Conservation (phyloP, 2,329 filamentous ascomycete species). For the Chaetomiaceae sp. region DNA sequence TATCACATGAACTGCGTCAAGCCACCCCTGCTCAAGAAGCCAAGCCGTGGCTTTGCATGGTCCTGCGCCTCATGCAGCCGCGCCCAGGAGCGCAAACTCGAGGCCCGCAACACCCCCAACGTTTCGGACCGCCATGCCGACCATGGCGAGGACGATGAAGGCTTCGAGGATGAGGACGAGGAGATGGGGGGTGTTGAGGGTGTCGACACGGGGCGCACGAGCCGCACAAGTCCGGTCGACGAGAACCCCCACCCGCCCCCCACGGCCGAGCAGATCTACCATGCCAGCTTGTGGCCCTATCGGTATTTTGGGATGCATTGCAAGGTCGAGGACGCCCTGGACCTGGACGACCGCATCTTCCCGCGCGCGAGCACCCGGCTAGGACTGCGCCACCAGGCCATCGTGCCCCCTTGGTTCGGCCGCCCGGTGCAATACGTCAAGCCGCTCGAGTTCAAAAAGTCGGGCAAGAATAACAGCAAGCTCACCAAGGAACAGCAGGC, state of each 20-base stretch:
- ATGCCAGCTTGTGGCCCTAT: conserved; percentile 94
- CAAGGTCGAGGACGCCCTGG: conserved; percentile 87
- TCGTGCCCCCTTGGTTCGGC: conserved; percentile 79
- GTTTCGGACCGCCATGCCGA: conserved; percentile 62
- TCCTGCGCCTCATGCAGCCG: conserved; percentile 93
- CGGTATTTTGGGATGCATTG: conserved; percentile 94
- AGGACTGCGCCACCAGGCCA: conserved; percentile 86
- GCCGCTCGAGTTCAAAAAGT: conserved; percentile 78
- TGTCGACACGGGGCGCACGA: conserved; percentile 38
- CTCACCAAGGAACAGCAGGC: conserved; percentile 74
- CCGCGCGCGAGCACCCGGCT: conserved; percentile 89
- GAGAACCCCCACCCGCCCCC: conserved; percentile 54
- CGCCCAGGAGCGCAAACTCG: conserved; percentile 88
- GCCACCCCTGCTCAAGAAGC: conserved; percentile 89
- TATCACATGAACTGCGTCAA: conserved; percentile 99
- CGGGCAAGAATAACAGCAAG: conserved; percentile 72
- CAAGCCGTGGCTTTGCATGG: conserved; percentile 96
- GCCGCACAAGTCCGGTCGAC: conserved; percentile 59
- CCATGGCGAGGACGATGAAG: conserved; percentile 62
- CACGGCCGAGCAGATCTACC: conserved; percentile 83
- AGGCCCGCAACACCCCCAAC: conserved; percentile 81
- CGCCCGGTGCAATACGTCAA: conserved; percentile 87
- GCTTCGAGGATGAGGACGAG: conserved; percentile 69
- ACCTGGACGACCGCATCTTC: conserved; percentile 97
- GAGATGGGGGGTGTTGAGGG: conserved; percentile 46